Evolutionary conservation across 75 land plant species (phyloP).

Genomic region (Adiantum capillusveneris): DNA sequence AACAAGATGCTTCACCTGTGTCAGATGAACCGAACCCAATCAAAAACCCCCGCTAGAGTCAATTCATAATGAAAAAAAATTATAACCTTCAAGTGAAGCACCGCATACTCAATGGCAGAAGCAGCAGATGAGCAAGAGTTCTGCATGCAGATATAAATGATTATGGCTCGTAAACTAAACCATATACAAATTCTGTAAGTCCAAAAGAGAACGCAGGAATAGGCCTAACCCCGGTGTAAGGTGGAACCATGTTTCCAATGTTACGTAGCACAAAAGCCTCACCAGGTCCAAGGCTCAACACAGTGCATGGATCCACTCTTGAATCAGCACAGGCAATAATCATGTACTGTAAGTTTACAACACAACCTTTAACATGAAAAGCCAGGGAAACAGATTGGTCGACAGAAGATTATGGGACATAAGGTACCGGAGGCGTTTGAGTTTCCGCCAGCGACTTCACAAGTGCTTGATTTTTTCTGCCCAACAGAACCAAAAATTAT

Average conservation of each 20-base stretch:
- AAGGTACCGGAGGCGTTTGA: no score
- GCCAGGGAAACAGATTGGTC: no score
- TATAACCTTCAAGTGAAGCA: no score
- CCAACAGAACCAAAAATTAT: no score
- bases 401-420: no score
- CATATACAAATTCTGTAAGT: no score
- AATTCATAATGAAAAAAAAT: no score
- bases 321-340: slow-evolving; percentile 32
- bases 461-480: no score
- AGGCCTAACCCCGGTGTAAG: slow-evolving; percentile 11
- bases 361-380: background rate
- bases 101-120: no score
- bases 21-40: background rate
- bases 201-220: background rate
- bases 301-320: slow-evolving; percentile 27
- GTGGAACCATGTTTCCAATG: slow-evolving; percentile 28
- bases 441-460: no score
- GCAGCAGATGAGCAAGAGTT: slow-evolving; percentile 18
- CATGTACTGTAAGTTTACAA: slow-evolving; percentile 20
- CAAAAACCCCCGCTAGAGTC: background rate
- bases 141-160: slow-evolving; percentile 25
- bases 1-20: slow-evolving; percentile 19
- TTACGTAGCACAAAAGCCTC: slow-evolving; percentile 33
- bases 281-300: slow-evolving; percentile 18
- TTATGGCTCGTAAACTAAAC: background rate